Conservation (phyloP, 2,329 filamentous ascomycete genomes). For the Fulvia fulva region DNA sequence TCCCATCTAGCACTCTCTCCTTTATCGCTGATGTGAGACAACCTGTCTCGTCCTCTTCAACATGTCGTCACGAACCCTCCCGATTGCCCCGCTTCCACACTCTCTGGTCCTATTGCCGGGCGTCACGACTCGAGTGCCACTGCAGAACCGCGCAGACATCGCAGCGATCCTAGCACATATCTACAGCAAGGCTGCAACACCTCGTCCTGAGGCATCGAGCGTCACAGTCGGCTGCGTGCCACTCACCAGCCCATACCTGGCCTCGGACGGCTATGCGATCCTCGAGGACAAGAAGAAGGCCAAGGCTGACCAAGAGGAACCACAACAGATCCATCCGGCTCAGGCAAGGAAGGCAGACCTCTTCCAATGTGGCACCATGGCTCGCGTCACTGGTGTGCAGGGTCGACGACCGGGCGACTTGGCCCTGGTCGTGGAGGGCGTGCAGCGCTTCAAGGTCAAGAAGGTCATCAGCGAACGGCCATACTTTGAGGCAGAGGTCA, state of each 20-base stretch:
- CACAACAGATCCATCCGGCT: slow-evolving; percentile 53
- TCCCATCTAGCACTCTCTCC: neutral
- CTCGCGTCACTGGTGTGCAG: slow-evolving; percentile 48
- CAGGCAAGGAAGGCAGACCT: slow-evolving; percentile 57
- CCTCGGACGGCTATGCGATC: slow-evolving; percentile 69
- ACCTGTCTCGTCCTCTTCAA: neutral
- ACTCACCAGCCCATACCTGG: slow-evolving; percentile 69
- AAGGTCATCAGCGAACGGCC: slow-evolving; percentile 72
- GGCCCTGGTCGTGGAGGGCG: slow-evolving; percentile 79
- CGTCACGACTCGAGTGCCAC: slow-evolving; percentile 76
- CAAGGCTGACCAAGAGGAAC: slow-evolving; percentile 37
- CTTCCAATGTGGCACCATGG: slow-evolving; percentile 75
- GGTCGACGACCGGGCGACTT: slow-evolving; percentile 57
- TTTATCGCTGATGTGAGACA: neutral
- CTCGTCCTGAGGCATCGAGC: slow-evolving; percentile 59
- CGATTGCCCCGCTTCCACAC: slow-evolving; percentile 77
- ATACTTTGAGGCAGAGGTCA: slow-evolving; percentile 80
- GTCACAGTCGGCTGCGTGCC: slow-evolving; percentile 87
- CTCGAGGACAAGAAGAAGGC: slow-evolving; percentile 55
- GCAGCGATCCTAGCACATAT: slow-evolving; percentile 81
- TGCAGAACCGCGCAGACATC: slow-evolving; percentile 80
- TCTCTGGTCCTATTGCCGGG: slow-evolving; percentile 81
- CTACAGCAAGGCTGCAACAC: slow-evolving; percentile 68
- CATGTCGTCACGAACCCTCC: slow-evolving; percentile 44
- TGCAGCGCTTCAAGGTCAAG: slow-evolving; percentile 71